A percentile compares a stretch with the other conserved stretches of the same genome.
phyloP scores from a whole-genome alignment of 768 basidiomycete species.

The Lentinula detonsa region DNA sequence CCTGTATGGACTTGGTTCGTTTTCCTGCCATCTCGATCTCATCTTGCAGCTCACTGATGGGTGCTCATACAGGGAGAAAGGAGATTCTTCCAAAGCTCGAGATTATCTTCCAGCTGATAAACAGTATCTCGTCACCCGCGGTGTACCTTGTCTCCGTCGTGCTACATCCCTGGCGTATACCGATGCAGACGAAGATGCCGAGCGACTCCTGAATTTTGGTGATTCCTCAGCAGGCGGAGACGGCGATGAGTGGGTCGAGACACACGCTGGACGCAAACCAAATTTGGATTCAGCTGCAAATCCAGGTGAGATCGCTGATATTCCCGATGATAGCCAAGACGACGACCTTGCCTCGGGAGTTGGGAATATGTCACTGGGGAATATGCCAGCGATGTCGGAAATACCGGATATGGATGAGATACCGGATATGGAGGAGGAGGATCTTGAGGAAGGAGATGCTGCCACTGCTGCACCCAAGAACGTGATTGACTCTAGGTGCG shows the following conservation, averaged over 20 bases:
- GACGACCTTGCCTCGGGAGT: constrained; percentile 39
- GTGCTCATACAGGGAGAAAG: constrained; percentile 69
- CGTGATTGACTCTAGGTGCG: constrained; percentile 47
- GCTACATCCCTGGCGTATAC: constrained; percentile 91
- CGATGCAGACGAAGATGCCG: constrained; percentile 94
- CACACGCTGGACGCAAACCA: constrained; percentile 76
- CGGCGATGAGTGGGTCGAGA: constrained; percentile 97
- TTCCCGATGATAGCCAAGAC: constrained; percentile 71
- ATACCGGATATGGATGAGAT: constrained; percentile 97
- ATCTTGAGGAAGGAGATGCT: constrained; percentile 82
- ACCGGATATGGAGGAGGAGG: constrained; percentile 98
- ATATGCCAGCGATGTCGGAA: constrained; percentile 31
- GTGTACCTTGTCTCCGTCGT: constrained; percentile 94
- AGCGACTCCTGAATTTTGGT: constrained; percentile 83
- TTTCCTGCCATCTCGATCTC: constrained; percentile 3
- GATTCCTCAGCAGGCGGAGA: constrained; percentile 51
- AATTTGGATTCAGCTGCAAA: constrained; percentile 48
- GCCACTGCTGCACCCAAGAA: constrained; percentile 66
- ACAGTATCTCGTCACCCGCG: constrained; percentile 93
- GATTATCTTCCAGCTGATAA: constrained; percentile 95
- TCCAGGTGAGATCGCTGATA: constrained; percentile 71
- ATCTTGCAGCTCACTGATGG: constrained; percentile 6
- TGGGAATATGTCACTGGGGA: constrained; percentile 37
- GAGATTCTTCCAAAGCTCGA: constrained; percentile 76
- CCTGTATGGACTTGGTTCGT: constrained; percentile 94